Evolutionary conservation across 257 asterid genomes (phyloP).

Genomic region (Coffea canephora): DNA sequence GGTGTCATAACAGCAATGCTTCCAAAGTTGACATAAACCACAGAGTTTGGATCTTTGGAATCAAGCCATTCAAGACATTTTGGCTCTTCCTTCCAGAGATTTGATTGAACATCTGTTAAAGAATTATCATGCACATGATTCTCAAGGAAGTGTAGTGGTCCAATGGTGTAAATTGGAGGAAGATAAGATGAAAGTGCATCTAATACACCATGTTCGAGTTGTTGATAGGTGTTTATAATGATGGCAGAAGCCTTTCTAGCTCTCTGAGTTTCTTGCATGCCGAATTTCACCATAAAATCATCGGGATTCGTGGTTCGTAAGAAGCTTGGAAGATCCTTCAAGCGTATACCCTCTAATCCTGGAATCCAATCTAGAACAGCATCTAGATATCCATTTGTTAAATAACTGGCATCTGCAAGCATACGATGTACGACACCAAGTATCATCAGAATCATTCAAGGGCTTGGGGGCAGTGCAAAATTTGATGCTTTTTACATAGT

Average conservation of each 20-base stretch:
- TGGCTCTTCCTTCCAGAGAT: conserved; percentile 53
- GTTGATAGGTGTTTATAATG: neutral
- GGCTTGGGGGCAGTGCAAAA: no score
- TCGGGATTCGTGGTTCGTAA: conserved; percentile 14
- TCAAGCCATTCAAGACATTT: conserved; percentile 56
- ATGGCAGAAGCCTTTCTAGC: neutral
- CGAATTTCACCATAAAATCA: neutral
- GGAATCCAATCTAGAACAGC: conserved; percentile 16
- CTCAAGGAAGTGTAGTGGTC: conserved; percentile 12
- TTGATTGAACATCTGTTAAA: conserved; percentile 29
- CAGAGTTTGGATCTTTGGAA: conserved; percentile 31
- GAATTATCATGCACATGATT: conserved; percentile 11
- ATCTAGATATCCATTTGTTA: conserved; percentile 12
- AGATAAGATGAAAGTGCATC: neutral
- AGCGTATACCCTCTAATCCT: neutral
- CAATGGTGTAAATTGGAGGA: conserved; percentile 13
- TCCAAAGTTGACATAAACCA: conserved; percentile 48
- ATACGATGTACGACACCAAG: no score
- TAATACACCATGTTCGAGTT: neutral
- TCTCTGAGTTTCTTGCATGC: neutral
- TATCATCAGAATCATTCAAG: neutral
- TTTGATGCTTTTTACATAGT: no score
- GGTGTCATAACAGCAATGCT: conserved; percentile 45
- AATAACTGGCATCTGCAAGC: conserved; percentile 13
- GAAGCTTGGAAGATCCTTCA: conserved; percentile 16